Base-by-base conservation (phyloP, 2,329 filamentous ascomycete species). In the Pseudopyrenochaeta lycopersici region DNA sequence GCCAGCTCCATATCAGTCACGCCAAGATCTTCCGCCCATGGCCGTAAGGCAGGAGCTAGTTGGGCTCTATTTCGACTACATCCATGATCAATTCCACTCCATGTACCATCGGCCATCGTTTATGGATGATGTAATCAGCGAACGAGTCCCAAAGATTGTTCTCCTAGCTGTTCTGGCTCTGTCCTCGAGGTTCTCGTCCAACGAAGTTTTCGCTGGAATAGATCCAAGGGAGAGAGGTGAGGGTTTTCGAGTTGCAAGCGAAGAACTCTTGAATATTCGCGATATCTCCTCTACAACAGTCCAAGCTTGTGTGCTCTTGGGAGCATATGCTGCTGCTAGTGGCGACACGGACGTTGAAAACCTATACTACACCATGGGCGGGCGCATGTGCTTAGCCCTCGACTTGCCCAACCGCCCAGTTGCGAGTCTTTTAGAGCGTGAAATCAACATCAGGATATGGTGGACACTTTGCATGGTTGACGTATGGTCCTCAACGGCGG, bases 391-490 rank as follows among this genome's bases (percentile, higher is more conserved):
- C 20, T 43, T 67, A 27, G 56, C 53, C 9, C 56, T 67, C 11
- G 64, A 67, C 49, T 27, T 67, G 20, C 56, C 62, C 5, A 67
- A 60, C 50, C 56, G 53, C 2, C 62, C 60, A 14, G 62, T 65
- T 29, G 38, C 49, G 9, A 65, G 56, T 43, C 49, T 62, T 11
- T 40, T 67, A 11, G 64, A 67, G 35, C 62, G 62, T 30, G 64
- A 67, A 46, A 49, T 64, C 11, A 67, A 67, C 17, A 65, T 65
- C 36, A 60, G 64, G 54, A 62, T 56, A 29, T 67, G 64, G 64
- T 67, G 62, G 62, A 58, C 62, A 12, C 42, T 67, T 12, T 64
- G 60, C n/a, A 67, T 67, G 64, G 58, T 67, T 3, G 64, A 67
- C 39, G 64, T 67, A 12, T 67, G 64, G 64, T 67, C 64, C 7